A percentile compares a stretch with the other conserved stretches of the same genome.
Conservation (phyloP, 345 rosid genomes). For the Brassica napus region DNA sequence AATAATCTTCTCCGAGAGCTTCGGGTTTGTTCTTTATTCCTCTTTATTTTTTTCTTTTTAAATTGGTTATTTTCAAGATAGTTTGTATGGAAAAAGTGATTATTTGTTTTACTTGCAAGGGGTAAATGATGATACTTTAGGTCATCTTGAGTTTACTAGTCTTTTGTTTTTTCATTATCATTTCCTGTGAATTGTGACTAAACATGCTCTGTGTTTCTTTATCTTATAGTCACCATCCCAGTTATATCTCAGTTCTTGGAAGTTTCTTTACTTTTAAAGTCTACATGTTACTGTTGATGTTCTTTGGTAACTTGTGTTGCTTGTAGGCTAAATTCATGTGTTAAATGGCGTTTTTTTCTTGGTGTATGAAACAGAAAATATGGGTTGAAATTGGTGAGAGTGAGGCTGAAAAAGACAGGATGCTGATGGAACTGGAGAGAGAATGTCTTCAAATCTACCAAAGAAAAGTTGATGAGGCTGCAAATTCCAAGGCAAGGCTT, state of each 20-base stretch:
- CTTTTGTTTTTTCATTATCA: conserved; percentile 24
- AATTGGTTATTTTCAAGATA: conserved; percentile 42
- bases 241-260: not conserved
- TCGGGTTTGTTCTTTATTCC: conserved; percentile 59
- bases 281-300: conserved; percentile 15
- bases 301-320: not conserved
- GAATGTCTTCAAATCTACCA: conserved; percentile 89
- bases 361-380: conserved; percentile 69
- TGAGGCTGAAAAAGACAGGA: conserved; percentile 76
- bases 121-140: conserved; percentile 41
- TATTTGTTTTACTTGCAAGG: conserved; percentile 15
- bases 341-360: not conserved
- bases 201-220: conserved; percentile 20
- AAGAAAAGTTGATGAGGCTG: conserved; percentile 92
- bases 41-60: not conserved
- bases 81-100: conserved; percentile 6
- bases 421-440: conserved; percentile 85
- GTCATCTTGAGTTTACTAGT: conserved; percentile 43
- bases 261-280: not conserved
- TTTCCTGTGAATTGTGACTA: conserved; percentile 31
- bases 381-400: conserved; percentile 97
- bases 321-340: conserved; percentile 4
- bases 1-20: conserved; percentile 84
- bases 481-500: conserved; percentile 83
- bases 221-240: not conserved